phyloP scores from a whole-genome alignment of 371 early-diverging fungal species.

The Mucor ambiguus region DNA sequence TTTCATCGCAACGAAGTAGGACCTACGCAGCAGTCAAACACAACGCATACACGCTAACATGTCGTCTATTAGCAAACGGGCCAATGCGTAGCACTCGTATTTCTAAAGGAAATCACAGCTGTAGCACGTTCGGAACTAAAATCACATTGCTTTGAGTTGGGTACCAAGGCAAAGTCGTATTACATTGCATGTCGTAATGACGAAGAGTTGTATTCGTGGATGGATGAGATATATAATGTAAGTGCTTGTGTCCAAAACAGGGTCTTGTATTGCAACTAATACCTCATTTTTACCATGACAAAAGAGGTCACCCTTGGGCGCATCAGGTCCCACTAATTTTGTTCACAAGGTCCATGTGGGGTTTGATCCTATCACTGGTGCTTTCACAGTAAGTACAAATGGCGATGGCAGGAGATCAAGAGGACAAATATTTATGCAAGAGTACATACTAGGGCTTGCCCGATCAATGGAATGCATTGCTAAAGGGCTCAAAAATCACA shows the following conservation, averaged over 20 bases:
- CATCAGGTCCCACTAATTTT: conserved; percentile 84
- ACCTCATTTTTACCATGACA: conserved; percentile 4
- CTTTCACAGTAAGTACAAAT: conserved; percentile 65
- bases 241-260: neutral
- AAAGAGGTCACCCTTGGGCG: conserved; percentile 51
- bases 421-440: neutral
- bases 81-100: conserved; percentile 62
- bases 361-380: conserved; percentile 80
- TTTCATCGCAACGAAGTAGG: conserved; percentile 85
- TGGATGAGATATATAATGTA: conserved; percentile 83
- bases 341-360: conserved; percentile 88
- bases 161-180: conserved; percentile 72
- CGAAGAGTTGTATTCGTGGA: conserved; percentile 87
- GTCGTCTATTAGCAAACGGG: conserved; percentile 35
- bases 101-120: conserved; percentile 72
- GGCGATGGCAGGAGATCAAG: neutral
- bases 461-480: conserved; percentile 89
- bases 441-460: conserved; percentile 78
- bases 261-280: neutral
- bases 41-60: conserved; percentile 5
- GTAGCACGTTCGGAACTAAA: conserved; percentile 74
- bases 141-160: conserved; percentile 78
- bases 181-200: conserved; percentile 77
- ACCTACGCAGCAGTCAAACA: neutral
- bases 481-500: conserved; percentile 91